Evolutionary conservation across 2,329 filamentous ascomycete species (phyloP), one percentile per base, ranked within the genome.

Genomic region (Parafenestella ontariensis): DNA sequence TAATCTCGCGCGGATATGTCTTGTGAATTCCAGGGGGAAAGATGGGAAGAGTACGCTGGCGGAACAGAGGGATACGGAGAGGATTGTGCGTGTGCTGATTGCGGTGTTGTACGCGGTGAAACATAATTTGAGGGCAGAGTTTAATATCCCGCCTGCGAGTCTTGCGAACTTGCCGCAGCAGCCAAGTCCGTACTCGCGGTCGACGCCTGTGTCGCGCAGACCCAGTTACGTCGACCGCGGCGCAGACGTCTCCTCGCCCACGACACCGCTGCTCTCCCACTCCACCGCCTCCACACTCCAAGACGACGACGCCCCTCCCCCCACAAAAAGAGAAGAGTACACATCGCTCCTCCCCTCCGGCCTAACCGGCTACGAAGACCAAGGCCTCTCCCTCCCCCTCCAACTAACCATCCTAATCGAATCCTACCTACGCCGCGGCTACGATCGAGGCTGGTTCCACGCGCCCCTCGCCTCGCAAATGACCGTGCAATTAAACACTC

Each of bases 41-140:
- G 61, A 68, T 0, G 64, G 61, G 0, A 26, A 58, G 2, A 41
- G 69, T 1, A 62, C 53, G 13, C 66, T 72, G 6, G 64, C 58
- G 0, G 84, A 88, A 70, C 75, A 76, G 44, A 74, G 81, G 46
- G 83, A 88, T 60, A 81, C 84, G n/a, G 85, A 88, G 63, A 79
- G 82, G 37, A 82, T 82, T 0, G 77, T 88, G 2, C 79, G 85
- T 11, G 80, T 86, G 10, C 74, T 88, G 10, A 79, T 88, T 55
- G 86, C 86, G 0, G 80, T 88, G 45, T 79, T 87, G 2, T 88
- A 85, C 63, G 84, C 86, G 0, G 81, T 87, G 39, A 89, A 88
- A 65, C 85, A 87, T 65, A 85, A 87, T 64, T 76, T 89, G 0
- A 82, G 86, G 17, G 83, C 84, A 1, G 86, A 88, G 71, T 89